A percentile compares a stretch with the other conserved stretches of the same genome.
phyloP scores from a whole-genome alignment of 2,329 filamentous ascomycete species.

The Setomelanomma holmii region DNA sequence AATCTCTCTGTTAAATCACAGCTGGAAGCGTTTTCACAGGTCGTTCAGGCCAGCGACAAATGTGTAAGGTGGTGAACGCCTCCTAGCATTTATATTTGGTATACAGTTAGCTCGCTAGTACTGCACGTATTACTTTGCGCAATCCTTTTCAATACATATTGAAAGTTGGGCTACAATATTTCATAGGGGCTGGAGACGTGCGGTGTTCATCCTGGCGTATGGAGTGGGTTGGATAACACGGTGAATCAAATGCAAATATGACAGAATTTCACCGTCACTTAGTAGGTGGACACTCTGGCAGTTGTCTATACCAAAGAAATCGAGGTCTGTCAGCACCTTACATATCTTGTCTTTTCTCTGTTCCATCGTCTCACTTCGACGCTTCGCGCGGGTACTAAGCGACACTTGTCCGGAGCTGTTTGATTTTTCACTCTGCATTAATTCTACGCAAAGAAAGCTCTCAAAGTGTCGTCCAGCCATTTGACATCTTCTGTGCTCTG shows the following conservation, averaged over 20 bases:
- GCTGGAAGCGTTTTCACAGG: no score
- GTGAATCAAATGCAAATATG: background rate
- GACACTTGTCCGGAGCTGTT: background rate
- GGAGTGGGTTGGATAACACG: background rate
- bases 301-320: background rate
- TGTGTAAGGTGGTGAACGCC: no score
- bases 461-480: slow-evolving; percentile 72
- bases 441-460: slow-evolving; percentile 56
- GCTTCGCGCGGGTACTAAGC: background rate
- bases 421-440: background rate
- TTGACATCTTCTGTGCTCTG: slow-evolving; percentile 73
- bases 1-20: no score
- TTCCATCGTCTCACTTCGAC: no score
- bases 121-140: no score
- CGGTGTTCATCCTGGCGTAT: background rate
- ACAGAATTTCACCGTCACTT: background rate
- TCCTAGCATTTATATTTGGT: no score
- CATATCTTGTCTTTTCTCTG: background rate
- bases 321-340: background rate
- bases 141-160: no score
- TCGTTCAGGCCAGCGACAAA: no score
- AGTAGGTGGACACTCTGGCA: background rate
- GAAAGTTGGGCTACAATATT: no score
- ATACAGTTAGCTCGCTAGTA: no score
- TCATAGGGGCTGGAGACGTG: no score